Evolutionary conservation across 2,329 filamentous ascomycete genomes (phyloP).

Genomic region (Exophiala alcalophila): DNA sequence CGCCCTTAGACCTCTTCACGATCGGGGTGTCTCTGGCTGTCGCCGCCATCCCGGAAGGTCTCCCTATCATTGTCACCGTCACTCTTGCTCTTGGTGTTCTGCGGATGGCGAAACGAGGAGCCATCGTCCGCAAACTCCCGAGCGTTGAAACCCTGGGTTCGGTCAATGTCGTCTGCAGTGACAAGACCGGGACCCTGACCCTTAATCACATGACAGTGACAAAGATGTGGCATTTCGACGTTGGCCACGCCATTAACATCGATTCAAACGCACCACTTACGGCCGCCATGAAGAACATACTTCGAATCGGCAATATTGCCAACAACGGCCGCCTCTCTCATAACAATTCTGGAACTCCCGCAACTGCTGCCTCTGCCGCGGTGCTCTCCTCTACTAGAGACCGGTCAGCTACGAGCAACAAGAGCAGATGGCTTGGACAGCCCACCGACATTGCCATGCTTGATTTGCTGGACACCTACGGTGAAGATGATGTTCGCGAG

Average conservation of each 20-base stretch:
- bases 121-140: conserved; percentile 91
- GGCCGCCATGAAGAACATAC: conserved; percentile 71
- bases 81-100: conserved; percentile 92
- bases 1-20: conserved; percentile 89
- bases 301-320: conserved; percentile 92
- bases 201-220: conserved; percentile 98
- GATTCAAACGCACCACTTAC: conserved; percentile 60
- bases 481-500: conserved; percentile 86
- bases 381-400: conserved; percentile 81
- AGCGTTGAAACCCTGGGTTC: conserved; percentile 96
- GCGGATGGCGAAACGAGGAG: conserved; percentile 91
- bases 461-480: conserved; percentile 84
- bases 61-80: conserved; percentile 97
- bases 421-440: conserved; percentile 93
- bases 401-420: conserved; percentile 57
- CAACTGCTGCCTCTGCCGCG: conserved; percentile 68
- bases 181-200: conserved; percentile 95
- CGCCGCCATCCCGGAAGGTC: conserved; percentile 91
- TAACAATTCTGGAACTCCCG: conserved; percentile 65
- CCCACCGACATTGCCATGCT: conserved; percentile 97
- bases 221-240: conserved; percentile 92
- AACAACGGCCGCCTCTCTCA: conserved; percentile 86
- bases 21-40: conserved; percentile 96
- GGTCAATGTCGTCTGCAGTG: conserved; percentile 99
- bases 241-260: conserved; percentile 55